Evolutionary conservation across 352 stramenopile genomes (phyloP).

Genomic region (Thalassiosira sp.): DNA sequence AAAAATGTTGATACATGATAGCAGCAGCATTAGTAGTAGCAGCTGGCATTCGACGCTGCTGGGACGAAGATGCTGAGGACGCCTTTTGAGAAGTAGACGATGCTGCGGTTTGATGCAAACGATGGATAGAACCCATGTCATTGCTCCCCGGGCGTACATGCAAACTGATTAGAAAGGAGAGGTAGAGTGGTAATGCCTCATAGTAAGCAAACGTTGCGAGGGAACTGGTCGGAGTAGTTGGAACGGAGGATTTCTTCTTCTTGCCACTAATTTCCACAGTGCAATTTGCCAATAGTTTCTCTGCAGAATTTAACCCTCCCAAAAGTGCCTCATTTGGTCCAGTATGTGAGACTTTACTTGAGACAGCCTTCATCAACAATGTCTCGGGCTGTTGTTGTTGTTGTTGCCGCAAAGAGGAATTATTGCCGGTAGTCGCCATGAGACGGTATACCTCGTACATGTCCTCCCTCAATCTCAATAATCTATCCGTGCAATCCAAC

Average conservation of each 20-base stretch:
- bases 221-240: constrained; percentile 1
- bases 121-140: constrained; percentile 44
- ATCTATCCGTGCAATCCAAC: constrained; percentile 20
- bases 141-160: constrained; percentile 60
- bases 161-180: constrained; percentile 67
- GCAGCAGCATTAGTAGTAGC: not conserved
- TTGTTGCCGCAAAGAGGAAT: no score
- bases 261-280: constrained; percentile 17
- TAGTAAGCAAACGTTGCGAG: constrained; percentile 51
- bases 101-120: constrained; percentile 25
- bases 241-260: not conserved
- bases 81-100: constrained; percentile 13
- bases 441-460: constrained; percentile 40
- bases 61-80: not conserved
- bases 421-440: constrained; percentile 8
- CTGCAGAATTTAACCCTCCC: constrained; percentile 19
- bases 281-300: constrained; percentile 27
- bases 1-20: not conserved
- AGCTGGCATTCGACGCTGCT: not conserved
- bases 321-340: constrained; percentile 26
- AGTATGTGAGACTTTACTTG: constrained; percentile 15
- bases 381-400: not conserved
- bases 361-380: constrained; percentile 12
- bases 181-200: constrained; percentile 60
- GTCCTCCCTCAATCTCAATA: constrained; percentile 40